A percentile compares a stretch with the other conserved stretches of the same genome.
These are phyloP conservation scores for Camellia granthamiana DNA, from an alignment of 148 eudicot species.

Conservation along the genomic window DNA sequence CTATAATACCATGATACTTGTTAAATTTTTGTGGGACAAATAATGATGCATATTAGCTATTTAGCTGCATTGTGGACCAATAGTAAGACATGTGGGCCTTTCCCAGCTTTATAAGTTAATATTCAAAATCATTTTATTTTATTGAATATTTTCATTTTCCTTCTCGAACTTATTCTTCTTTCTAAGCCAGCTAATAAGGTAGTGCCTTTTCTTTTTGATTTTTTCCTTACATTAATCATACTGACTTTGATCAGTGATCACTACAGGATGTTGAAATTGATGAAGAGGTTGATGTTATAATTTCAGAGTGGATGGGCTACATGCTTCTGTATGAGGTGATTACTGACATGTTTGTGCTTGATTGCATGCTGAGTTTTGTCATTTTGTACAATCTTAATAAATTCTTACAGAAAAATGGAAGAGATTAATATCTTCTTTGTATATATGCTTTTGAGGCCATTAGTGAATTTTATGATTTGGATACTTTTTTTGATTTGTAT, in stretches of 20 bases:
- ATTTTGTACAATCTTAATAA: not conserved
- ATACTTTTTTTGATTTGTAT: no score
- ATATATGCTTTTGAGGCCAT: no score
- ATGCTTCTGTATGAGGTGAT: conserved; percentile 99
- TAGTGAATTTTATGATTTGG: no score
- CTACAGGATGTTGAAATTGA: conserved; percentile 91
- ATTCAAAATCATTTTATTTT: not conserved
- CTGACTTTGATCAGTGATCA: conserved; percentile 14
- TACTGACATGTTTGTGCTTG: conserved; percentile 12
- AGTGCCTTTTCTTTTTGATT: not conserved
- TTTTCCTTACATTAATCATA: not conserved
- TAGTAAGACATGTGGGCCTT: not conserved
- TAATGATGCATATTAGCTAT: not conserved
- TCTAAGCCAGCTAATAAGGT: not conserved
- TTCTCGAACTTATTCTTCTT: not conserved
- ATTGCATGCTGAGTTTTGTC: not conserved
- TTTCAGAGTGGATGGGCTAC: conserved; percentile 99
- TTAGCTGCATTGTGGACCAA: conserved; percentile 4
- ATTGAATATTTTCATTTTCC: not conserved
- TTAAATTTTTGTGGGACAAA: not conserved
- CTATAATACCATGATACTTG: not conserved
- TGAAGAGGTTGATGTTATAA: conserved; percentile 90
- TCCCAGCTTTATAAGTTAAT: not conserved
- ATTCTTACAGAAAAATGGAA: no score
- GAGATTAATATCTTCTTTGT: no score